Evolutionary conservation across 352 stramenopile species (phyloP), one percentile per base, ranked within the genome.

Genomic region (Phytophthora vignae): DNA sequence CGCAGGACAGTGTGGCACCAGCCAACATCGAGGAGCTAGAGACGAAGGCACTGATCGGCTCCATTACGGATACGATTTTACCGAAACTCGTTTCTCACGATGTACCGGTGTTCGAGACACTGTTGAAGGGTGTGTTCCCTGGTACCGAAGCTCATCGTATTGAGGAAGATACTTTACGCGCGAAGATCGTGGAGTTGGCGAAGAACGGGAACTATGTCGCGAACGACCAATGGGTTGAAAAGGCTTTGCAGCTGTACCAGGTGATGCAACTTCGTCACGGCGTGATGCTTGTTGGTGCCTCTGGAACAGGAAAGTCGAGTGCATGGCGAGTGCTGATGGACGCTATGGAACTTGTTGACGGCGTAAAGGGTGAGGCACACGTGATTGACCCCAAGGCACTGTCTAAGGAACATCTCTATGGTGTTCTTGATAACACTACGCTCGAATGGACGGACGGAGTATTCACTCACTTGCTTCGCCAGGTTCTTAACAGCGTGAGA

Each of bases 371-470:
- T 19, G 96, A 99, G 76, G 86, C 97, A 4, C 98, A 99, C 55
- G 93, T 99, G 7, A 99, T 99, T 77, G 98, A 99, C 77, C 98
- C 98, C 1, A 99, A 99, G 79, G 95, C 98, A 14, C 91, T 99
- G 7, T 96, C 92, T 29, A 99, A 99, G 68, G 97, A 99, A 64
- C 90, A 98, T 27, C 77, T 99, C 6, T 99, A 99, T 78, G 98
- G 98, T 67, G 89, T 92, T n/a, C 87, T 99, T 46, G 98, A 99
- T 87, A 98, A 98, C 58, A 99, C 97, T 31, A 99, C 98, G 1
- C 83, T 99, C 3, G 98, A 99, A 75, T 99, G 98, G 98, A 99
- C 95, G 15, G 98, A 99, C 78, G 98, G 98, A 74, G 90, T 99
- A 48, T 99, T 99, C 71, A 99, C 98, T 22, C 90, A 97, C 68